Evolutionary conservation across 331 rosid species (phyloP), one percentile per base, ranked within the genome.

Genomic region (Spiraea crenata): DNA sequence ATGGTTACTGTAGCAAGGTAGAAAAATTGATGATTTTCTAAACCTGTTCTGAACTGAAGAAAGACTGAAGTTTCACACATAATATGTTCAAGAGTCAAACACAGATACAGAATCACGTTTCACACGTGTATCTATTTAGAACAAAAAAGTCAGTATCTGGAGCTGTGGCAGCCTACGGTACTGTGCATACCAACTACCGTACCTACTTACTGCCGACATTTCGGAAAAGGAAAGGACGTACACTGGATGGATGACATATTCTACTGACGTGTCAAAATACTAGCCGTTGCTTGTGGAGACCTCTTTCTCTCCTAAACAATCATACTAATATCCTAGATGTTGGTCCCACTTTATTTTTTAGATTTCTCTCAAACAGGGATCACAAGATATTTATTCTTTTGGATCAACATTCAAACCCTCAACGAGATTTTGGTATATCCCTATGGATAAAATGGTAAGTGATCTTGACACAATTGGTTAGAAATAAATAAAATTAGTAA

Each of bases 171-270:
- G 11, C 69, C 39, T 74, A 50, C 42, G 63, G 31, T n/a, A 17
- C 5, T 38, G 69, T 7, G 31, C 35, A 50, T 38, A 49, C 19
- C 2, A 31, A n/a, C 5, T 19, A 31, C 56, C 16, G 56, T 39
- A 34, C 31, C 17, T 5, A 9, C 71, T 74, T 5, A 9, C 71
- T 74, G 80, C 79, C 77, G 85, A 82, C 85, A 78, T 37, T 70
- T 65, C 19, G 13, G 11, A 40, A 11, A 41, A 34, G 6, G 14
- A 9, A 57, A 34, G 13, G 9, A 9, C 10, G 38, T 15, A 19
- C 57, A 10, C n/a, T 14, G 12, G 9, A 16, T 0, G 19, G 3
- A 16, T 31, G 19, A 20, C n/a, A 4, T 19, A 6, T 34, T 39
- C 11, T 7, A 9, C 37, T 74, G 19, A 19, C 74, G 55, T 58